A percentile compares a stretch with the other conserved stretches of the same genome.
Conservation (phyloP, 306 rosid species). For the Prosopis cineraria region DNA sequence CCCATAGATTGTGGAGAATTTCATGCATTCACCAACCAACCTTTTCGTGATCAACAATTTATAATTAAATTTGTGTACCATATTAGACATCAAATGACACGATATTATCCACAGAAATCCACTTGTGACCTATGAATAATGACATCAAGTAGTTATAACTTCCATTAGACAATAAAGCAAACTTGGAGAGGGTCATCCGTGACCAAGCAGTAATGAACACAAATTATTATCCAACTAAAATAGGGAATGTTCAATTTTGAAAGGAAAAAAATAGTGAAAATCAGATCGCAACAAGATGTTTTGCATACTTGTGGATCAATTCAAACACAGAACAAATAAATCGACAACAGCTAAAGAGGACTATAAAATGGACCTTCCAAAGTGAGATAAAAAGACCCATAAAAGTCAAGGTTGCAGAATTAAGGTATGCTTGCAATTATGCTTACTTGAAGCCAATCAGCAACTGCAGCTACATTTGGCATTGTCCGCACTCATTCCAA, state of each 20-base stretch:
- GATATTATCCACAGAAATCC: not conserved
- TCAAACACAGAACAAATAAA: constrained; percentile 18
- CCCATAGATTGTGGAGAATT: not conserved
- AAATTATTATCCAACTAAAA: not conserved
- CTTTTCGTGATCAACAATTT: not conserved
- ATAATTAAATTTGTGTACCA: not conserved
- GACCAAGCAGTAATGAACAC: not conserved
- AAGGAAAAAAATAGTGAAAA: not conserved
- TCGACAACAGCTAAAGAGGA: constrained; percentile 13
- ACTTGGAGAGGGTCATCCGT: not conserved
- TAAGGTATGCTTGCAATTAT: constrained; percentile 23
- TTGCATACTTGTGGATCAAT: constrained; percentile 1
- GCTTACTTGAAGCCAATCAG: constrained; percentile 98
- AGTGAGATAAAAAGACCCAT: constrained; percentile 20
- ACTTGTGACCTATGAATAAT: not conserved
- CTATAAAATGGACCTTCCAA: constrained; percentile 5
- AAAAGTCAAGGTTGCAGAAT: not conserved
- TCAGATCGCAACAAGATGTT: not conserved
- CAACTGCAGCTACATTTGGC: constrained; percentile 98
- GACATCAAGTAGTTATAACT: not conserved
- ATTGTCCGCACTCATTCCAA: constrained; percentile 99
- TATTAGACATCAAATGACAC: not conserved
- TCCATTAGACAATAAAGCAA: not conserved
- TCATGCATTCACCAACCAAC: not conserved
- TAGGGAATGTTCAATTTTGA: not conserved